Evolutionary conservation across 164 flowering plant genomes (phyloP), one percentile per base, ranked within the genome.

Genomic region (Nymphaea colorata): DNA sequence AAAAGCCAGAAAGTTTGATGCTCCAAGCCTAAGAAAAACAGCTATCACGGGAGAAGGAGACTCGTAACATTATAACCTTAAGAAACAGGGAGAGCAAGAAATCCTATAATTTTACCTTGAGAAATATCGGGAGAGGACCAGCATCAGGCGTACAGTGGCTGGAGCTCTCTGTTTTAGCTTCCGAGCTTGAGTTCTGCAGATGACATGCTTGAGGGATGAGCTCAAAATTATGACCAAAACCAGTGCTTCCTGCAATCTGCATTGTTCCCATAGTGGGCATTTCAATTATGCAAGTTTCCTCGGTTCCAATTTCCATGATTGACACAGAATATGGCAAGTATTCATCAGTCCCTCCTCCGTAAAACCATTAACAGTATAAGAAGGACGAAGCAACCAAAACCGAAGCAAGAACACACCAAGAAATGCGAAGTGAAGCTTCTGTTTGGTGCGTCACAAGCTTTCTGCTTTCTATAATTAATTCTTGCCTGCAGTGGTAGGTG

Each of bases 161-260:
- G 2, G 75, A 85, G 36, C 74, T 86, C 64, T 84, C 84, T 2
- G 87, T 82, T 51, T 87, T 81, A 43, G 85, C 85, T 75, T 86
- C 88, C 0, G 89, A 76, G 72, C 75, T 79, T n/a, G 76, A 70
- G 60, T 81, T 85, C 71, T 79, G 81, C 36, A 77, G 70, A 62
- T 83, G 36, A 53, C 69, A 86, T 42, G 90, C 77, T 78, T 86
- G 87, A 68, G 94, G 75, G 82, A 84, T 77, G 82, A 80, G 83
- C 67, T 90, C 96, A 5, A 85, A 75, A 77, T 70, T 86, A 72
- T 88, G 97, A 63, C 87, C 89, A 82, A 87, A 87, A 16, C 94
- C 83, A 79, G 75, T 84, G 76, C 87, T 83, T 0, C 85, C 90
- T 62, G 86, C 79, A 71, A 89, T 83, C 62, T 88, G 91, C 89